These are phyloP conservation scores for Fusarium temperatum DNA, from an alignment of 2,329 filamentous ascomycete species.

Conservation along the genomic window DNA sequence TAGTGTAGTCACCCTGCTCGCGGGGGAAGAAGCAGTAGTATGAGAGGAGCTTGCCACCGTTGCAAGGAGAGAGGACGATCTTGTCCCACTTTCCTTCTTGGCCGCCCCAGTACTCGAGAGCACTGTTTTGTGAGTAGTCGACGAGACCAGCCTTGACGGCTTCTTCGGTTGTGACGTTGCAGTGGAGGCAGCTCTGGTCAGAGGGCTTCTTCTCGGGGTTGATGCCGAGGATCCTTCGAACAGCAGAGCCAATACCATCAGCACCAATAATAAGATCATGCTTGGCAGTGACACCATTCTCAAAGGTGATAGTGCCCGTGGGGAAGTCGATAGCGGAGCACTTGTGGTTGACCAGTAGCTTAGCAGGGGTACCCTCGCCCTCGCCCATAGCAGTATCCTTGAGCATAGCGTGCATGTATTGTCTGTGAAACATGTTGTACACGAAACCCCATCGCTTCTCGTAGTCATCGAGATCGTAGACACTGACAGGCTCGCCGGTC, in stretches of 20 bases:
- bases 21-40: slow-evolving; percentile 77
- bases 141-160: slow-evolving; percentile 67
- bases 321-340: slow-evolving; percentile 63
- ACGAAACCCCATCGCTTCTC: slow-evolving; percentile 70
- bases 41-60: slow-evolving; percentile 69
- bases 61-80: slow-evolving; percentile 76
- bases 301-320: slow-evolving; percentile 60
- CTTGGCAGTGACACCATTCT: slow-evolving; percentile 57
- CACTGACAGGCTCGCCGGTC: slow-evolving; percentile 71
- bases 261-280: slow-evolving; percentile 72
- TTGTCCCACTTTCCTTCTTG: slow-evolving; percentile 71
- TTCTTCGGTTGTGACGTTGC: slow-evolving; percentile 70
- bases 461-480: slow-evolving; percentile 72
- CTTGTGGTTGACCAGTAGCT: slow-evolving; percentile 65
- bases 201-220: slow-evolving; percentile 66
- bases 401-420: slow-evolving; percentile 74
- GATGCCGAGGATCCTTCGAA: slow-evolving; percentile 71
- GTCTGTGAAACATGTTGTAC: slow-evolving; percentile 76
- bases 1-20: slow-evolving; percentile 59
- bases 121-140: slow-evolving; percentile 68
- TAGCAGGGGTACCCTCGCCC: slow-evolving; percentile 63
- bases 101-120: slow-evolving; percentile 77
- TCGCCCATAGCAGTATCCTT: slow-evolving; percentile 66
- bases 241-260: slow-evolving; percentile 73
- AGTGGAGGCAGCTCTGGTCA: slow-evolving; percentile 69